phyloP scores from a whole-genome alignment of 768 basidiomycete genomes.

The Tylopilus felleus region DNA sequence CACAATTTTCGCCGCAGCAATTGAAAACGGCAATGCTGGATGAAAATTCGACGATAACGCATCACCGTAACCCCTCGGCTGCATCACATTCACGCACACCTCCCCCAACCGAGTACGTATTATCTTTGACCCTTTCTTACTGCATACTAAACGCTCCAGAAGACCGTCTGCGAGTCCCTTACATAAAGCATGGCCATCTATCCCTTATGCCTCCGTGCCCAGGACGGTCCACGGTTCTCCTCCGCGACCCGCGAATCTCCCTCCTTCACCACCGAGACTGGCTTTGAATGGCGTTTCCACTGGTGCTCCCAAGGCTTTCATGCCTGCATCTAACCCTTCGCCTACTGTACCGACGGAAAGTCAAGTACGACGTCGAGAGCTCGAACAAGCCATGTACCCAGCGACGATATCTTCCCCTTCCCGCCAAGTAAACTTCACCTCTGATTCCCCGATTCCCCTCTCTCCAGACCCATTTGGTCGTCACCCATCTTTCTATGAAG shows the following conservation, averaged over 20 bases:
- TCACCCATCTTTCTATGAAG: conserved; percentile 50
- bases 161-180: conserved; percentile 11
- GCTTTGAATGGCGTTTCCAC: conserved; percentile 70
- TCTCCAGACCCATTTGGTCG: conserved; percentile 82
- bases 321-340: conserved; percentile 19
- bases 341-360: conserved; percentile 40
- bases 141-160: conserved; percentile 6
- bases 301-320: conserved; percentile 50
- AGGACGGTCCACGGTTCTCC: conserved; percentile 20
- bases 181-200: conserved; percentile 40
- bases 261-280: conserved; percentile 57
- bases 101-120: conserved; percentile 20
- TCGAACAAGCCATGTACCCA: conserved; percentile 48
- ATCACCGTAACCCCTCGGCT: conserved; percentile 17
- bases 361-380: conserved; percentile 49
- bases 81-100: conserved; percentile 11
- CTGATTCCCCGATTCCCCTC: conserved; percentile 68
- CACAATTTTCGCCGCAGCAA: conserved; percentile 59
- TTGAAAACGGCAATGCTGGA: conserved; percentile 23
- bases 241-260: conserved; percentile 22
- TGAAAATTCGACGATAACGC: conserved; percentile 20
- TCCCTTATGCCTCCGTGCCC: conserved; percentile 40
- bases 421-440: conserved; percentile 18
- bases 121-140: conserved; percentile 4
- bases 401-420: conserved; percentile 32